These are phyloP conservation scores for Antarctomyces pellizariae DNA, from an alignment of 495 filamentous ascomycete species.

Conservation along the genomic window DNA sequence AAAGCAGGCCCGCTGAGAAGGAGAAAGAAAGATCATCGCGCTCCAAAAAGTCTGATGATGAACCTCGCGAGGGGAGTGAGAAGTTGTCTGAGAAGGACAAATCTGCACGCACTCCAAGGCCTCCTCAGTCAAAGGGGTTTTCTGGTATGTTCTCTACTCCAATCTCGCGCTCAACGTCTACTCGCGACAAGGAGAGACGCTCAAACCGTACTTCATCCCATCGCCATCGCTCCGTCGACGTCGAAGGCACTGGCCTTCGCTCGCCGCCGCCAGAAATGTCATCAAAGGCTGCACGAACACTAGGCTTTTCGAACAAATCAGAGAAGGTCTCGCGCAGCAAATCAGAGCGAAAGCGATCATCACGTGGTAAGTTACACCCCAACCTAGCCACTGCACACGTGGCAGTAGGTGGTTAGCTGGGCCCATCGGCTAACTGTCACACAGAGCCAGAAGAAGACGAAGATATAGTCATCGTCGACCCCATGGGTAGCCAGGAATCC, in stretches of 20 bases:
- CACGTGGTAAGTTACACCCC: constrained; percentile 6
- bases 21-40: constrained; percentile 19
- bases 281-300: constrained; percentile 27
- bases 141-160: constrained; percentile 26
- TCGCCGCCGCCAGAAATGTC: constrained; percentile 27
- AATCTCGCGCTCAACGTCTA: constrained; percentile 25
- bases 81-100: constrained; percentile 16
- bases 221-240: constrained; percentile 23
- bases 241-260: constrained; percentile 17
- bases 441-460: constrained; percentile 11
- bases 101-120: constrained; percentile 13
- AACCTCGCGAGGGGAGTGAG: constrained; percentile 15
- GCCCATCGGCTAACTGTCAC: constrained; percentile 3
- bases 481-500: no score
- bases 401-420: constrained; percentile 3
- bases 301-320: constrained; percentile 21
- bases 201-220: constrained; percentile 20
- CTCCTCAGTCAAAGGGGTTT: constrained; percentile 17
- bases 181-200: constrained; percentile 26
- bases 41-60: constrained; percentile 11
- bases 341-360: constrained; percentile 16
- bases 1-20: constrained; percentile 15
- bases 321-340: constrained; percentile 13
- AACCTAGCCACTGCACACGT: constrained; percentile 4
- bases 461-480: constrained; percentile 12